A percentile compares a stretch with the other conserved stretches of the same genome.
phyloP scores from a whole-genome alignment of 1,284 basidiomycete species.

The Ustilago curta region DNA sequence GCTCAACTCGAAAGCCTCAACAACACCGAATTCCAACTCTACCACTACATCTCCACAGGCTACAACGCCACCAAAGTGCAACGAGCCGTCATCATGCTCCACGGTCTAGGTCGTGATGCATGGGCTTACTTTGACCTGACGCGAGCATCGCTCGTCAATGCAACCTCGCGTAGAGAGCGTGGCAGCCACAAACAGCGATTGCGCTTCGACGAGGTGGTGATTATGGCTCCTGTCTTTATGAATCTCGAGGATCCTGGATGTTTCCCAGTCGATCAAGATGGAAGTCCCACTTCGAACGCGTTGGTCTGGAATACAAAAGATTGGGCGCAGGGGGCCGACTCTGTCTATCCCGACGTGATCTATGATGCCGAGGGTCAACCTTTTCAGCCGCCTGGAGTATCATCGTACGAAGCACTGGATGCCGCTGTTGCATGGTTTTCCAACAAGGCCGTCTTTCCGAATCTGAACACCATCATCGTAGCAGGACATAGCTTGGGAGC shows the following conservation, averaged over 20 bases:
- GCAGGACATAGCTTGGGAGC: conserved; percentile 52
- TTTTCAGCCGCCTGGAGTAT: conserved; percentile 33
- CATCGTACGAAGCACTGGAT: conserved; percentile 53
- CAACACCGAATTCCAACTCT: conserved; percentile 34
- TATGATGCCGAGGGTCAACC: conserved; percentile 18
- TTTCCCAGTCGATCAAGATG: conserved; percentile 36
- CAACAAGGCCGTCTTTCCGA: conserved; percentile 45
- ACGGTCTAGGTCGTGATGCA: conserved; percentile 54
- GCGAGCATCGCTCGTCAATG: conserved; percentile 44
- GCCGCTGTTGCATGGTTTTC: conserved; percentile 37
- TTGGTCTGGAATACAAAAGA: conserved; percentile 38
- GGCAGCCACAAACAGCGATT: conserved; percentile 22
- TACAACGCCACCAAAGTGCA: conserved; percentile 41
- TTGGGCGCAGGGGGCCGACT: conserved; percentile 54
- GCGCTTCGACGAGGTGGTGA: conserved; percentile 45
- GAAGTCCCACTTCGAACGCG: conserved; percentile 30
- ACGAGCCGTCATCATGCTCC: conserved; percentile 51
- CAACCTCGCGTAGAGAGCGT: conserved; percentile 37
- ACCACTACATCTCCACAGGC: conserved; percentile 48
- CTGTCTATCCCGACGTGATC: conserved; percentile 30
- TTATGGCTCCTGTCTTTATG: conserved; percentile 56
- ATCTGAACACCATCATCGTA: conserved; percentile 53
- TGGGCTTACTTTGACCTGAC: conserved; percentile 55
- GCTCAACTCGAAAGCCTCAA: conserved; percentile 25
- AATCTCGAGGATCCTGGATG: conserved; percentile 48